These are phyloP conservation scores for Fusarium scirpi DNA, from an alignment of 2,329 filamentous ascomycete genomes.

Conservation along the genomic window DNA sequence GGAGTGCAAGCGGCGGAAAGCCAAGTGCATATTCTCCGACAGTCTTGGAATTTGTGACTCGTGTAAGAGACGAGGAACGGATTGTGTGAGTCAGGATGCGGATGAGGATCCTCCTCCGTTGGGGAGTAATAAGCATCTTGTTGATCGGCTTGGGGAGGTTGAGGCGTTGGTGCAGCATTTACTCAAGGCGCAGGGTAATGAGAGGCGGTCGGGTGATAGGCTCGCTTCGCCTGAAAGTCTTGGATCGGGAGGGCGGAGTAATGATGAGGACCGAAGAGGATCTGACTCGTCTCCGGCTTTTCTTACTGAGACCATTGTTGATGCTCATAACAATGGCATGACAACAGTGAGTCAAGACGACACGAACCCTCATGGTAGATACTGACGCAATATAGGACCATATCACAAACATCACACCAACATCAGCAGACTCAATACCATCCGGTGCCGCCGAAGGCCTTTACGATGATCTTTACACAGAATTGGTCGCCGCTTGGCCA, in stretches of 20 bases:
- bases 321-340: fast-evolving
- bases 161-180: constrained; percentile 53
- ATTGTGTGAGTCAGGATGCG: constrained; percentile 63
- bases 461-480: constrained; percentile 44
- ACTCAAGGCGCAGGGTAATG: constrained; percentile 13
- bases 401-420: neutral
- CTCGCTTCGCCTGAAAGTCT: neutral
- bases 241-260: neutral
- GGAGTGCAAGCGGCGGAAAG: constrained; percentile 69
- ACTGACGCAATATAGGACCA: neutral
- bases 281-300: neutral
- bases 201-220: neutral
- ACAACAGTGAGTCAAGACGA: neutral
- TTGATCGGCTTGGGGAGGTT: constrained; percentile 52
- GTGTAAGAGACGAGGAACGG: constrained; percentile 58
- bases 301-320: neutral
- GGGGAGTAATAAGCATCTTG: constrained; percentile 33
- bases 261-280: neutral
- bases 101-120: constrained; percentile 48
- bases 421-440: neutral
- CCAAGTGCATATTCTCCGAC: constrained; percentile 60
- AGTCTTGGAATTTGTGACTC: constrained; percentile 56
- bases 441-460: neutral
- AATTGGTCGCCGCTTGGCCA: constrained; percentile 56
- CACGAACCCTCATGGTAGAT: fast-evolving